Evolutionary conservation across 768 basidiomycete species (phyloP).

Genomic region (Leccinum variicolor): DNA sequence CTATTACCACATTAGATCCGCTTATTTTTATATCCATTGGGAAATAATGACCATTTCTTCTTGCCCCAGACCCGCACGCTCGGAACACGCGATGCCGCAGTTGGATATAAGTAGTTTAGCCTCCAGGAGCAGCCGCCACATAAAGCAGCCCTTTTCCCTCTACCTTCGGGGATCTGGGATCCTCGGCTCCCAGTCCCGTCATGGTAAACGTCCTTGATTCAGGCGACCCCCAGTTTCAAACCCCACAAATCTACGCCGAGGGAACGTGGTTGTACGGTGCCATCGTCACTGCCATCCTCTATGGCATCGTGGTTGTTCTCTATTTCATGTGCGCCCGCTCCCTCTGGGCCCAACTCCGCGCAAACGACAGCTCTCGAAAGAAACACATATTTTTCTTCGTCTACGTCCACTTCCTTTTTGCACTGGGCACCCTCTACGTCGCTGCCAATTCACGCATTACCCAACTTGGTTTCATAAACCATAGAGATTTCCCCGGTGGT

Average conservation of each 20-base stretch:
- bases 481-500: slow-evolving; percentile 33
- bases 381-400: slow-evolving; percentile 27
- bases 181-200: not conserved
- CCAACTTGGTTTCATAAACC: slow-evolving; percentile 28
- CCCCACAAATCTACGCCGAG: slow-evolving; percentile 19
- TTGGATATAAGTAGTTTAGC: slow-evolving; percentile 4
- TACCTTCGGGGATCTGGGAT: not conserved
- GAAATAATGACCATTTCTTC: not conserved
- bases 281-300: slow-evolving; percentile 25
- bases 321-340: slow-evolving; percentile 26
- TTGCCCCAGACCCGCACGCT: not conserved
- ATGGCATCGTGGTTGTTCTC: slow-evolving; percentile 27
- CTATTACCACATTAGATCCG: not conserved
- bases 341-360: slow-evolving; percentile 23
- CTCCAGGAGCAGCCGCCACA: not conserved
- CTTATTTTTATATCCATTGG: not conserved
- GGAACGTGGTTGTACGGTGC: slow-evolving; percentile 31
- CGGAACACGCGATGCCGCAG: not conserved
- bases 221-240: slow-evolving; percentile 7
- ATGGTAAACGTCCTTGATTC: slow-evolving; percentile 15
- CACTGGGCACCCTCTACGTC: slow-evolving; percentile 27
- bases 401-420: slow-evolving; percentile 30
- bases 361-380: slow-evolving; percentile 4
- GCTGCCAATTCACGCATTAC: slow-evolving; percentile 23
- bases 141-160: not conserved